phyloP scores from a whole-genome alignment of 306 rosid species.

The Styphnolobium japonicum region DNA sequence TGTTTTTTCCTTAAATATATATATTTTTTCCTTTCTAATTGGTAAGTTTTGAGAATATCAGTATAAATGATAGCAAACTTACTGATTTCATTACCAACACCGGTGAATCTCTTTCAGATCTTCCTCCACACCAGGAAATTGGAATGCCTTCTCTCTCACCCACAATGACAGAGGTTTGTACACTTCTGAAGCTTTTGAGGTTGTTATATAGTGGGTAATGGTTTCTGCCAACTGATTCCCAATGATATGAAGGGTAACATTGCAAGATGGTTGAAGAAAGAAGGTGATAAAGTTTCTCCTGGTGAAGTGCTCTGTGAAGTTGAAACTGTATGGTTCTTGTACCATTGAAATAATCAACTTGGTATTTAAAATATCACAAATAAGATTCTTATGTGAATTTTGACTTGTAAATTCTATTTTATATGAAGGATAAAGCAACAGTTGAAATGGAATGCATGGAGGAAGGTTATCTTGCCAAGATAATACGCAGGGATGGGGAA shows the following conservation, averaged over 20 bases:
- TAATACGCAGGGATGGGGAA: constrained; percentile 65
- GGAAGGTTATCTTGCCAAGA: constrained; percentile 96
- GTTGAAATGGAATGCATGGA: constrained; percentile 99
- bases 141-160: constrained; percentile 99
- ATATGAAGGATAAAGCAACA: constrained; percentile 92
- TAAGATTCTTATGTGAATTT: constrained; percentile 15
- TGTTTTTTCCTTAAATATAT: not conserved
- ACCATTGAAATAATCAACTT: constrained; percentile 2
- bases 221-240: constrained; percentile 34
- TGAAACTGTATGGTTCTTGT: constrained; percentile 80
- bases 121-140: constrained; percentile 95
- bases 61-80: not conserved
- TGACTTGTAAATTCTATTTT: constrained; percentile 26
- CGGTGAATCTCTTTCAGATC: constrained; percentile 59
- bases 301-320: constrained; percentile 99
- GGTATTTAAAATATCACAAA: not conserved
- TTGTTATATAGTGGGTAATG: constrained; percentile 8
- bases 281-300: constrained; percentile 86
- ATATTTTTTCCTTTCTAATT: not conserved
- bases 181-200: constrained; percentile 22
- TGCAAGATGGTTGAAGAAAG: constrained; percentile 98
- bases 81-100: constrained; percentile 27
- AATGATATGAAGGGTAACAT: constrained; percentile 78
- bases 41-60: not conserved
- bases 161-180: constrained; percentile 88